Percentiles rank a stretch among this genome's conserved stretches.
phyloP scores from a whole-genome alignment of 2,329 filamentous ascomycete species.

The Aureobasidium zeae region DNA sequence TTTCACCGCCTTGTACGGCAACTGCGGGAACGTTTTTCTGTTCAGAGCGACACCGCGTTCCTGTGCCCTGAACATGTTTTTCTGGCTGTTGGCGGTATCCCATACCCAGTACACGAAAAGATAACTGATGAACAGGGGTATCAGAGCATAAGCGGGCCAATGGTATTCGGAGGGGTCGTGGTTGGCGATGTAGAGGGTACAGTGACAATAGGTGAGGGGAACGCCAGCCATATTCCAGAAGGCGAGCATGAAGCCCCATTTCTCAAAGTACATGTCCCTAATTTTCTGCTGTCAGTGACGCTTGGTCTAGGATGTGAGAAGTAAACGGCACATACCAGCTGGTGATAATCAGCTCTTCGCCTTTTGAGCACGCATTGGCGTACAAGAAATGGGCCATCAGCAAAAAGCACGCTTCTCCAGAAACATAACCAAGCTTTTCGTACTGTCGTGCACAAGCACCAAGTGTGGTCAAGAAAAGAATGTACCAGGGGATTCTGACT shows the following conservation, averaged over 20 bases:
- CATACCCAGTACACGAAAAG: conserved; percentile 18
- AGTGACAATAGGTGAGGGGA: conserved; percentile 13
- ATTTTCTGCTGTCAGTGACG: neutral
- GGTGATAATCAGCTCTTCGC: conserved; percentile 74
- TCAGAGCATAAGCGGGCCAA: conserved; percentile 1
- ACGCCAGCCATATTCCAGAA: conserved; percentile 15
- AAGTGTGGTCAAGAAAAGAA: conserved; percentile 63
- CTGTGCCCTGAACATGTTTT: conserved; percentile 11
- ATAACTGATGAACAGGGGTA: conserved; percentile 6
- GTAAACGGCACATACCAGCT: conserved; percentile 50
- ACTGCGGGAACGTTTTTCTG: conserved; percentile 11
- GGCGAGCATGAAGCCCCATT: conserved; percentile 14
- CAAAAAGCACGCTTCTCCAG: conserved; percentile 72
- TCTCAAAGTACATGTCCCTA: conserved; percentile 15
- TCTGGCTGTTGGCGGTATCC: conserved; percentile 15
- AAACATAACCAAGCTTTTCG: conserved; percentile 71
- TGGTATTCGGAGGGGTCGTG: conserved; percentile 6
- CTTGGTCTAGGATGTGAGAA: neutral
- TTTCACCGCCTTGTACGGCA: conserved; percentile 4
- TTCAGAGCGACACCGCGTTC: conserved; percentile 8
- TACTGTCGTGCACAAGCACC: conserved; percentile 69
- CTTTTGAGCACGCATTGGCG: conserved; percentile 78
- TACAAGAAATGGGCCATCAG: conserved; percentile 80
- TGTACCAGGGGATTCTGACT: conserved; percentile 78
- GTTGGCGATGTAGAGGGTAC: conserved; percentile 12